Conservation (phyloP, 345 rosid genomes). For the Euphorbia peplus region DNA sequence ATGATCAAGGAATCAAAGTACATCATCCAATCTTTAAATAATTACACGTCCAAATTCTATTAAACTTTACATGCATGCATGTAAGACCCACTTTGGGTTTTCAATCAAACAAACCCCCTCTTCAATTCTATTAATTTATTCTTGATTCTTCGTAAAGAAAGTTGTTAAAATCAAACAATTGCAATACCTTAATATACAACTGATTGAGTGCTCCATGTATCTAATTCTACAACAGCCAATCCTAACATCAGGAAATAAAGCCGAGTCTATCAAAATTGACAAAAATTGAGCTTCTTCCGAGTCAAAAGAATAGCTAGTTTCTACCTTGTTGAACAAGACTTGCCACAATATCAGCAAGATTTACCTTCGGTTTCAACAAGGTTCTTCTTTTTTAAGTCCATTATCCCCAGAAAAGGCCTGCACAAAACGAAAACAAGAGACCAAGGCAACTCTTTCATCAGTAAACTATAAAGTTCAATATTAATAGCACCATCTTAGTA, state of each 20-base stretch:
- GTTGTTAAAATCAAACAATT: neutral
- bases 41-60: neutral
- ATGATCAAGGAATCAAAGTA: no score
- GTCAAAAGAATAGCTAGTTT: neutral
- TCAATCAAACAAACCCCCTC: neutral
- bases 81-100: neutral
- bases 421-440: constrained; percentile 6
- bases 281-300: constrained; percentile 2
- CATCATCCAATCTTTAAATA: neutral
- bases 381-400: constrained; percentile 7
- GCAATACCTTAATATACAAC: constrained; percentile 1
- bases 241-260: neutral
- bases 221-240: constrained; percentile 16
- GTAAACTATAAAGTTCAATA: no score
- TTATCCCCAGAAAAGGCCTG: neutral
- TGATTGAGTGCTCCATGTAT: neutral
- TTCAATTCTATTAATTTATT: neutral
- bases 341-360: neutral
- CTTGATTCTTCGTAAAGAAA: neutral
- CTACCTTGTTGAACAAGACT: neutral
- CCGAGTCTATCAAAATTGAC: neutral
- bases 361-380: constrained; percentile 5
- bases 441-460: neutral
- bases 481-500: no score
- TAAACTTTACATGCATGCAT: no score